These are phyloP conservation scores for Bryopsis sp. DNA, from an alignment of 139 green algal genomes.

Conservation along the genomic window DNA sequence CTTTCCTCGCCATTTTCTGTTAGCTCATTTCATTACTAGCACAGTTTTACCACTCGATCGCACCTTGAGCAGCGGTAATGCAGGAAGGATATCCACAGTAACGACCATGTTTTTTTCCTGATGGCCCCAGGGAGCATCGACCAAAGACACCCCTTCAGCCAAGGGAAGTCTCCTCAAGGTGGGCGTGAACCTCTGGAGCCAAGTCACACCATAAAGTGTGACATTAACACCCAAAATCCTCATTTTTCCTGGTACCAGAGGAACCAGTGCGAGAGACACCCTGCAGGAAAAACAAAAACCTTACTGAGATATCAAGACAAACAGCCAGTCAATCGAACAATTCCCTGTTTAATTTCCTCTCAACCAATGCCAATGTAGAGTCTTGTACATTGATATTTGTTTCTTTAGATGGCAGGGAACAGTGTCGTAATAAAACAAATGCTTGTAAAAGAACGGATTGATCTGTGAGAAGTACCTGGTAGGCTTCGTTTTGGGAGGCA, in stretches of 20 bases:
- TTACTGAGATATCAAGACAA: not conserved
- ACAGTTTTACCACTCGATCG: not conserved
- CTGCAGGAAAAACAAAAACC: not conserved
- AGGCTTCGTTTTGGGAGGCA: slow-evolving; percentile 13
- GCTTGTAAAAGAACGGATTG: not conserved
- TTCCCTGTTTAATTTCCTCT: not conserved
- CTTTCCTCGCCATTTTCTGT: not conserved
- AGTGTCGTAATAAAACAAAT: not conserved
- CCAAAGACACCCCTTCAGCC: not conserved
- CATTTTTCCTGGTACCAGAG: not conserved
- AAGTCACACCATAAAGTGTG: slow-evolving; percentile 17
- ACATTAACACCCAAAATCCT: slow-evolving; percentile 11
- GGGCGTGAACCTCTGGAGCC: slow-evolving; percentile 9
- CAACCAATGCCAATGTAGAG: not conserved
- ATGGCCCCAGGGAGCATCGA: not conserved
- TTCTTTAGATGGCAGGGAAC: not conserved
- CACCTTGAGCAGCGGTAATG: slow-evolving; percentile 15
- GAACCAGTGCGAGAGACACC: slow-evolving; percentile 9
- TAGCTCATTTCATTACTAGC: not conserved
- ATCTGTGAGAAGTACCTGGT: not conserved
- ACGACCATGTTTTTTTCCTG: slow-evolving; percentile 17
- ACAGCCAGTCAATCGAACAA: not conserved
- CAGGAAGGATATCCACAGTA: not conserved
- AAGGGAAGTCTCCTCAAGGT: slow-evolving; percentile 4
- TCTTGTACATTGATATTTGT: not conserved